phyloP scores from a whole-genome alignment of 306 rosid species.

The Sicyos baderoa region DNA sequence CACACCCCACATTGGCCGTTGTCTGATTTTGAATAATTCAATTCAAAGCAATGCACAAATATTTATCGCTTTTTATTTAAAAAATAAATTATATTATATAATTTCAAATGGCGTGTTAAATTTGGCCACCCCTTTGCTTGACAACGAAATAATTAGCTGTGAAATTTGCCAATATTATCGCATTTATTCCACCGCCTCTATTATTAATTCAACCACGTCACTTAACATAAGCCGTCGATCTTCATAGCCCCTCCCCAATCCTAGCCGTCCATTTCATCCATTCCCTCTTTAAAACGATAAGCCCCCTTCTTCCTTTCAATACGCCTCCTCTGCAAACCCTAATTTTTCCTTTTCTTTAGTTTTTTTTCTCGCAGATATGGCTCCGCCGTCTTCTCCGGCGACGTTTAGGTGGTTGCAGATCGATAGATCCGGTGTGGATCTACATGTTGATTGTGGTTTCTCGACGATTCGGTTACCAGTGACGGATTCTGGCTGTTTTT shows the following conservation, averaged over 20 bases:
- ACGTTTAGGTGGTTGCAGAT: background rate
- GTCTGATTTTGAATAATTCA: too few relatives aligned
- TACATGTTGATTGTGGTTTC: background rate
- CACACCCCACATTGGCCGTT: too few relatives aligned
- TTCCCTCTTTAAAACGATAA: conserved; percentile 1
- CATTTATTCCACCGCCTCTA: background rate
- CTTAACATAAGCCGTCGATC: conserved; percentile 2
- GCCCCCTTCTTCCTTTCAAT: fast-evolving
- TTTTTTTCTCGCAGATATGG: background rate
- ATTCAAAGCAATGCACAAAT: too few relatives aligned
- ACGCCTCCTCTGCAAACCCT: background rate
- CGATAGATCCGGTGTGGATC: background rate
- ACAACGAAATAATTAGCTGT: background rate
- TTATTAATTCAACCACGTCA: conserved; percentile 12
- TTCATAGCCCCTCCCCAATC: background rate
- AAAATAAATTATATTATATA: too few relatives aligned
- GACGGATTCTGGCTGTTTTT: background rate
- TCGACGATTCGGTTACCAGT: too few relatives aligned
- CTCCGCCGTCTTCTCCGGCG: background rate
- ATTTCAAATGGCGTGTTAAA: background rate
- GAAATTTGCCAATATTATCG: background rate
- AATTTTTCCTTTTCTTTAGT: too few relatives aligned
- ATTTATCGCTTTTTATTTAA: too few relatives aligned
- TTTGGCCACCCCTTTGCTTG: background rate
- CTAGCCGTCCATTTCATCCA: background rate